Evolutionary conservation across 768 basidiomycete species (phyloP), one percentile per base, ranked within the genome.

Genomic region (Boletus sp.): DNA sequence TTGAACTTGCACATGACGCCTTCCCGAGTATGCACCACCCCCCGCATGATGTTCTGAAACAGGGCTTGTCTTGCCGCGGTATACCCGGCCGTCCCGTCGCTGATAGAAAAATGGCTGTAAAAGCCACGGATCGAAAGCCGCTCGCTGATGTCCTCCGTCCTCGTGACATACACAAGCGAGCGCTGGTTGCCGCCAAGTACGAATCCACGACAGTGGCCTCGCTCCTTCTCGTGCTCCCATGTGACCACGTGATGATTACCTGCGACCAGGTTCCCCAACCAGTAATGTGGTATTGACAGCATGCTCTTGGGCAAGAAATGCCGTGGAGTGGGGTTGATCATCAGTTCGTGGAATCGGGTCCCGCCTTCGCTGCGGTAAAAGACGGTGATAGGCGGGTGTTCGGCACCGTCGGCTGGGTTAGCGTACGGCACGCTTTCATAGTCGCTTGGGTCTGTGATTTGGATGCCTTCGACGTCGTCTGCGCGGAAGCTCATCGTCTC

Each of bases 21-120:
- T 33, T 61, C 58, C 1, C 71, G 65, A 4, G 34, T 40, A 1
- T 32, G 56, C 41, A 60, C 39, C 8, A 48, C 5, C 21, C 54
- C 62, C 14, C 72, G 61, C 56, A 57, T 54, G 10, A 65, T 62
- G 33, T 64, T 56, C 15, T 69, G 55, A 30, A 61, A 56, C 57
- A 60, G 54, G 11, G 54, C 43, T 42, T 64, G 53, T 51, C 62
- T 58, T 25, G 59, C 60, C 1, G 55, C 48, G 15, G 53, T 47
- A 30, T 63, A 69, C 33, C 52, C 71, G 5, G 53, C 67, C 52
- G 46, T 56, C 41, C 57, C 73, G 59, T 50, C 73, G 72, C 59
- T 71, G 72, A 58, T 73, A 50, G 66, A 78, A 74, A 61, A 37
- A 23, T 72, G 63, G 46, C 72, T 70, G 52, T 70, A 73, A 42